A percentile compares a stretch with the other conserved stretches of the same genome.
phyloP scores from a whole-genome alignment of 768 basidiomycete species.

The Rubroboletus satanas region DNA sequence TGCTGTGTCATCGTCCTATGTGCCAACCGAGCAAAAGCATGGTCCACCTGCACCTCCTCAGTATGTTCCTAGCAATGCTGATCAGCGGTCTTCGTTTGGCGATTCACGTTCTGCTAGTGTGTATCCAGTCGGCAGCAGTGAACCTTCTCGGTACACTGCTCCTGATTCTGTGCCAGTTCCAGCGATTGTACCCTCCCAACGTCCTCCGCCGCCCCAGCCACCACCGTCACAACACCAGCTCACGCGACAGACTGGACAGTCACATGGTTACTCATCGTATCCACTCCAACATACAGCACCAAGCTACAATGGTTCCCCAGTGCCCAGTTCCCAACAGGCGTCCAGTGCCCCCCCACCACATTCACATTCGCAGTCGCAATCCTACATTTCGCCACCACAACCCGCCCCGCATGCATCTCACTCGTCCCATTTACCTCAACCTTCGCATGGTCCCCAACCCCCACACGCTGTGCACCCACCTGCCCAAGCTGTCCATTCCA shows the following conservation, averaged over 20 bases:
- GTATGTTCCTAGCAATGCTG: conserved; percentile 14
- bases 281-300: conserved; percentile 10
- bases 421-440: conserved; percentile 12
- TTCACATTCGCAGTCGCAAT: conserved; percentile 29
- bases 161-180: conserved; percentile 16
- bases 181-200: conserved; percentile 17
- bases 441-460: conserved; percentile 13
- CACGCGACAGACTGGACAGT: conserved; percentile 17
- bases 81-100: conserved; percentile 20
- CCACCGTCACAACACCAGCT: conserved; percentile 18
- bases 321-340: conserved; percentile 16
- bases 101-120: conserved; percentile 20
- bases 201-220: conserved; percentile 8
- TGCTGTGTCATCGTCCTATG: conserved; percentile 13
- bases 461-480: conserved; percentile 13
- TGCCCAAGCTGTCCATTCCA: conserved; percentile 14
- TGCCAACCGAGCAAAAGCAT: conserved; percentile 19
- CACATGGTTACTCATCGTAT: conserved; percentile 19
- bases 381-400: conserved; percentile 15
- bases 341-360: conserved; percentile 7
- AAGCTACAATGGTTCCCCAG: conserved; percentile 15
- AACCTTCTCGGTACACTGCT: conserved; percentile 13
- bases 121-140: conserved; percentile 12
- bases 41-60: conserved; percentile 8
- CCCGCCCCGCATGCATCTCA: conserved; percentile 10